These are phyloP conservation scores for Chaetomium fimeti DNA, from an alignment of 495 filamentous ascomycete genomes.

Conservation along the genomic window DNA sequence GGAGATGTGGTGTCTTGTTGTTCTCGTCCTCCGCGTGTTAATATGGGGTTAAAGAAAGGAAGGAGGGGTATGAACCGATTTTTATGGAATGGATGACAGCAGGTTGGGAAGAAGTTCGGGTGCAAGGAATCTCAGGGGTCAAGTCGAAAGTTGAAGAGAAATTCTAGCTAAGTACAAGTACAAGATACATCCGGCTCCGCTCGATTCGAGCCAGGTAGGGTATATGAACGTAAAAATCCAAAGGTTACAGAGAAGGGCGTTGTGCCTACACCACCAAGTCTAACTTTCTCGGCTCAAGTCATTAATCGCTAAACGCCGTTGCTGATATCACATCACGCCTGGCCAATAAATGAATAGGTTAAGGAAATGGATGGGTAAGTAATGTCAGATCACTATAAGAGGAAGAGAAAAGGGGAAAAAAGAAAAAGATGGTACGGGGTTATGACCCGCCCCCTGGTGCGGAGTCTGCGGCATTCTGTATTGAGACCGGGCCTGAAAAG, in stretches of 20 bases:
- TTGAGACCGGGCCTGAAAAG: conserved; percentile 1
- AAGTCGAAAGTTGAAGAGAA: neutral
- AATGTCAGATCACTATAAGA: neutral
- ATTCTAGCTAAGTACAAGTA: neutral
- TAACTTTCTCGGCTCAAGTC: conserved; percentile 1
- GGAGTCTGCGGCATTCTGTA: conserved; percentile 3
- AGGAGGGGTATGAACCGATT: no score
- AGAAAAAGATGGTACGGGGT: neutral
- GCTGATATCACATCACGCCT: neutral
- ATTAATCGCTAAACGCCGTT: conserved; percentile 13
- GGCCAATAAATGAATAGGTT: neutral
- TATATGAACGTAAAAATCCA: conserved; percentile 11
- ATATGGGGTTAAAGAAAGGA: no score
- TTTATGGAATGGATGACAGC: neutral
- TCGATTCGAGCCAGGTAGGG: conserved; percentile 1
- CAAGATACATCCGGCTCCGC: neutral
- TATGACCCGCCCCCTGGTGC: neutral
- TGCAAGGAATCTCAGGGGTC: neutral
- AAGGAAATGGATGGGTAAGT: neutral
- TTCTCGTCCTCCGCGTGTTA: no score
- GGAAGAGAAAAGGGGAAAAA: neutral
- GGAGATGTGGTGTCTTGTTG: no score
- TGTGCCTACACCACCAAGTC: conserved; percentile 16
- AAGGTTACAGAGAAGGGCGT: conserved; percentile 10
- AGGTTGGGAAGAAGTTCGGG: neutral